Base-by-base conservation (phyloP, 148 eudicot species). In the Selenicereus undatus region DNA sequence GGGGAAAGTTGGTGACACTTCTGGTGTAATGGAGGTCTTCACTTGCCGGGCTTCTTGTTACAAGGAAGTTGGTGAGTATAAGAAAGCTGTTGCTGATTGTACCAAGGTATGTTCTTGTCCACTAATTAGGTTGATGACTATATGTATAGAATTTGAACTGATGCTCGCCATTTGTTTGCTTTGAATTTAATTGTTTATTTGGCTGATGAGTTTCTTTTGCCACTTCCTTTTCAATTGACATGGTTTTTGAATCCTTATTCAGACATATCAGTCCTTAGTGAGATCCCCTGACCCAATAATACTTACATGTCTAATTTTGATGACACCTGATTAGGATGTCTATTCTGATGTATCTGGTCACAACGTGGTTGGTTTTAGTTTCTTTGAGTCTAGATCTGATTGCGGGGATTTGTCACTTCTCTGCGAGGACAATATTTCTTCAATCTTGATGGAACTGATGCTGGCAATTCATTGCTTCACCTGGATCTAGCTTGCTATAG, bases 11-110 rank as follows among this genome's bases (percentile, higher is more conserved):
- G 89, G 92, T 77, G 91, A 93, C 65, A 80, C 74, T 83, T 83
- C 79, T 79, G 88, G 91, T 24, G 83, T 82, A 13, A 86, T 79
- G 81, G 99, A 95, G 82, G 97, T 90, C 42, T 88, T 95, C 75
- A 83, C 90, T 42, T 85, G 92, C 77, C 87, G 99, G 80, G 99
- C 97, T 60, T 93, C 97, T 22, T 95, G 97, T 81, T 95, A 92
- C 86, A 93, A 95, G 86, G 99, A 95, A 90, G 99, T 93, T 76
- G 99, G 99, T 13, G 99, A 95, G 86, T 93, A 93, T 60, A 95
- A 95, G 89, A 95, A 93, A 85, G 99, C 99, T 84, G 99, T 95
- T 82, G 94, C 97, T 76, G 99, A 95, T 83, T 95, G 99, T 78
- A 88, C 97, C 76, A 93, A 90, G 97, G 99, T 93, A 91, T 69